Evolutionary conservation across 2,329 filamentous ascomycete species (phyloP), one percentile per base, ranked within the genome.

Genomic region (Trichophyton verrucosum): DNA sequence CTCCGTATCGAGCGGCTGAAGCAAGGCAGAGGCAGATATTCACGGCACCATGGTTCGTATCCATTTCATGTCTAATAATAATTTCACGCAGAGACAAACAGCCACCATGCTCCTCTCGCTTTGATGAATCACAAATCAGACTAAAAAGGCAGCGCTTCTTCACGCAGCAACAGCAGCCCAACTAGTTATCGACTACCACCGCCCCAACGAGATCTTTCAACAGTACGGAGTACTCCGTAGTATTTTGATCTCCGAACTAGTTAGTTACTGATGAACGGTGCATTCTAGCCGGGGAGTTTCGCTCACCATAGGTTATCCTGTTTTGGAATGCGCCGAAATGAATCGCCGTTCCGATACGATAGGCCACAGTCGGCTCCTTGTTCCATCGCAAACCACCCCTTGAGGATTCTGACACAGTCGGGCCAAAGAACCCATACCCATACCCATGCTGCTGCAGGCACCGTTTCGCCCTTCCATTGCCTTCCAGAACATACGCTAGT

Each of bases 301-400:
- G 15, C 15, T 27, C 40, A 7, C 6, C 38, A 42, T n/a, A 17
- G 13, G 30, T 27, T 55, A 36, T 36, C 51, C 33, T 17, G 33
- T 44, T 44, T n/a, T 44, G 27, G 51, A 55, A 55, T 27, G 33
- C 30, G n/a, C 51, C 51, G 51, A 53, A 53, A 53, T 53, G 47
- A 36, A 55, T 55, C 51, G 27, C 51, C 51, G 51, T 55, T 27
- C 51, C 51, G 51, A 36, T 38, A 36, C 13, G 51, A 55, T 17
- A 55, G 51, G 51, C 51, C 51, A 55, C 30, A 33, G 51, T 55
- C 51, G 51, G 51, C 51, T 55, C n/a, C 51, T 36, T 36, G 51
- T 55, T 30, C 51, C 51, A 55, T 55, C 51, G n/a, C 27, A 55
- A 55, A 55, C 27, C 51, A 55, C 27, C 51, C 51, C 51, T 55